These are phyloP conservation scores for Poa pratensis DNA, from an alignment of 176 grass and related monocot species.

Conservation along the genomic window DNA sequence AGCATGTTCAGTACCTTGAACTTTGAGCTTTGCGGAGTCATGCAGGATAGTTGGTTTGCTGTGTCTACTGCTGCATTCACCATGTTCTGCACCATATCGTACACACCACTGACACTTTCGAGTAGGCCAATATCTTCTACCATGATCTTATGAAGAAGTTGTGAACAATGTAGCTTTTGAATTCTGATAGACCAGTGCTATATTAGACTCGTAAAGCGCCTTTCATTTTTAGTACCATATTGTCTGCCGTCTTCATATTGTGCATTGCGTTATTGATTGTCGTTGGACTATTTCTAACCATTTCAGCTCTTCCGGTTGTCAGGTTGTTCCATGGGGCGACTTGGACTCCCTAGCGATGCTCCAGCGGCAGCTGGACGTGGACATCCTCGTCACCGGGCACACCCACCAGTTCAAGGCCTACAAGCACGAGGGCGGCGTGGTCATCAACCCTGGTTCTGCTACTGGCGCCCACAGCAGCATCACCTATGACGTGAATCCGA, in stretches of 20 bases:
- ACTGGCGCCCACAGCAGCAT: conserved; percentile 95
- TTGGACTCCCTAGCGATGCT: conserved; percentile 97
- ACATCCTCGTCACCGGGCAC: conserved; percentile 97
- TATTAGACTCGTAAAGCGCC: neutral
- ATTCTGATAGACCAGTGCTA: neutral
- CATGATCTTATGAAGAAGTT: conserved; percentile 3
- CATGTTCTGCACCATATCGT: conserved; percentile 33
- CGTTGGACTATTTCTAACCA: neutral
- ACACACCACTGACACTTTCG: neutral
- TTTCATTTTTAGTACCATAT: neutral
- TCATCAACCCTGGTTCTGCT: conserved; percentile 93
- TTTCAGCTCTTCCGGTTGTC: neutral
- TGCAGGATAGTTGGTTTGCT: conserved; percentile 42
- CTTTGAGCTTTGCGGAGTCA: conserved; percentile 27
- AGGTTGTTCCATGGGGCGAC: conserved; percentile 98
- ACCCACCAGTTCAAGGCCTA: conserved; percentile 97
- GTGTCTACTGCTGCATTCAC: conserved; percentile 30
- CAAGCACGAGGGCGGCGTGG: conserved; percentile 95
- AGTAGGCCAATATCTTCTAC: neutral
- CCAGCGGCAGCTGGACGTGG: conserved; percentile 92
- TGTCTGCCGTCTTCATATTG: neutral
- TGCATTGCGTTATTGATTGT: neutral
- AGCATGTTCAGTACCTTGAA: conserved; percentile 38
- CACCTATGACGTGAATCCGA: conserved; percentile 93
- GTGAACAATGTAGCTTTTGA: neutral